Evolutionary conservation across 164 flowering plant genomes (phyloP).

Genomic region (Magnolia kwangsiensis): DNA sequence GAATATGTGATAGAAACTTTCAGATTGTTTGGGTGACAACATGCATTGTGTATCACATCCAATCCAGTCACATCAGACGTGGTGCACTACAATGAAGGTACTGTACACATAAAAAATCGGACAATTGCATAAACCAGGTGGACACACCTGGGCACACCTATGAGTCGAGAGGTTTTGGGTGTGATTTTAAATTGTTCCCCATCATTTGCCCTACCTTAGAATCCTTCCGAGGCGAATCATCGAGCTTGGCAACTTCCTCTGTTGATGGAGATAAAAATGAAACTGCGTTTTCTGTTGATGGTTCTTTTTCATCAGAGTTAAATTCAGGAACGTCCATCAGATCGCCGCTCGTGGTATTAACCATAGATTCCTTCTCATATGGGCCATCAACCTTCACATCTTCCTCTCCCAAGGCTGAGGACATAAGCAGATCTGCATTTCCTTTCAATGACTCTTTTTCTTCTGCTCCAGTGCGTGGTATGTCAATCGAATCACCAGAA

Average conservation of each 20-base stretch:
- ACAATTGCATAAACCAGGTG: no score
- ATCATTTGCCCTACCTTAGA: not conserved
- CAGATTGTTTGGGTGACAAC: no score
- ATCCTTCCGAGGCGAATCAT: not conserved
- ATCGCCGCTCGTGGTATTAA: no score
- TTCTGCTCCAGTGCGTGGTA: not conserved
- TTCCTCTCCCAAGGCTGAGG: not conserved
- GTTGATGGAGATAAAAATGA: not conserved
- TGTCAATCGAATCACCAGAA: not conserved
- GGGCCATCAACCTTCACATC: slow-evolving; percentile 2
- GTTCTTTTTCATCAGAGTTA: not conserved
- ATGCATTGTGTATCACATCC: no score
- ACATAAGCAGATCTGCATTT: not conserved
- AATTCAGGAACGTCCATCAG: not conserved
- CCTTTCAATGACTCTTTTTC: not conserved
- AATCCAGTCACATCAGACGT: no score
- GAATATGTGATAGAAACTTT: no score
- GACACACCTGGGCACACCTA: no score
- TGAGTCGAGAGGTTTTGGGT: no score
- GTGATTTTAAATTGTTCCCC: no score
- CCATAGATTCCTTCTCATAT: not conserved
- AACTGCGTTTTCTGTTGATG: not conserved
- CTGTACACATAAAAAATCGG: no score
- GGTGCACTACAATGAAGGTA: no score
- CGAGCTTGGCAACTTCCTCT: not conserved